Evolutionary conservation across 169 alveolate genomes (phyloP).

Genomic region (Plasmodium vinckei): DNA sequence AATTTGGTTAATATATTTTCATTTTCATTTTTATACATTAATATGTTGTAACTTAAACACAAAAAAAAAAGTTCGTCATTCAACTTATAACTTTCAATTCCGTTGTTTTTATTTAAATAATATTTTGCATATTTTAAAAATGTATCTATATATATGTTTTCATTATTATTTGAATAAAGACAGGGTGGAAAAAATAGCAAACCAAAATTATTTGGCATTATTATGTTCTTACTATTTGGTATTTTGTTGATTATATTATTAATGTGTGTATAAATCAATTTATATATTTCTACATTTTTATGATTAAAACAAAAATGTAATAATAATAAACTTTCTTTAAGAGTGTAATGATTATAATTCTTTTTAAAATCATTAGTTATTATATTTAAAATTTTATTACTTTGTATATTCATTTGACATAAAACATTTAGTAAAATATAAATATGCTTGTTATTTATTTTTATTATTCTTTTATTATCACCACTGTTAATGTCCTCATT

Average conservation of each 20-base stretch:
- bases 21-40: not conserved
- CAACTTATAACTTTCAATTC: slow-evolving; percentile 28
- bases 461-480: not conserved
- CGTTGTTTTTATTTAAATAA: slow-evolving; percentile 21
- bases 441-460: slow-evolving; percentile 21
- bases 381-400: slow-evolving; percentile 9
- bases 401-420: slow-evolving; percentile 45
- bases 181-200: slow-evolving; percentile 44
- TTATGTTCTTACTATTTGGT: not conserved
- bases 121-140: slow-evolving; percentile 25
- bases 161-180: not conserved
- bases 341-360: slow-evolving; percentile 8
- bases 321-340: slow-evolving; percentile 19
- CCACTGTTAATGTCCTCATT: not conserved
- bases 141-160: slow-evolving; percentile 12
- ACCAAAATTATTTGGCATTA: slow-evolving; percentile 43
- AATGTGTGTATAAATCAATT: slow-evolving; percentile 4
- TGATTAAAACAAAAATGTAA: slow-evolving; percentile 40
- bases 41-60: slow-evolving; percentile 43
- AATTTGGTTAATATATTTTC: slow-evolving; percentile 39
- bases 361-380: slow-evolving; percentile 34
- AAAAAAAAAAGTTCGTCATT: slow-evolving; percentile 31
- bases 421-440: slow-evolving; percentile 32
- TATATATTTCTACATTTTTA: not conserved
- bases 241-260: slow-evolving; percentile 2